Conservation (phyloP, 2,329 filamentous ascomycete genomes). For the Scortechinia acanthostroma region DNA sequence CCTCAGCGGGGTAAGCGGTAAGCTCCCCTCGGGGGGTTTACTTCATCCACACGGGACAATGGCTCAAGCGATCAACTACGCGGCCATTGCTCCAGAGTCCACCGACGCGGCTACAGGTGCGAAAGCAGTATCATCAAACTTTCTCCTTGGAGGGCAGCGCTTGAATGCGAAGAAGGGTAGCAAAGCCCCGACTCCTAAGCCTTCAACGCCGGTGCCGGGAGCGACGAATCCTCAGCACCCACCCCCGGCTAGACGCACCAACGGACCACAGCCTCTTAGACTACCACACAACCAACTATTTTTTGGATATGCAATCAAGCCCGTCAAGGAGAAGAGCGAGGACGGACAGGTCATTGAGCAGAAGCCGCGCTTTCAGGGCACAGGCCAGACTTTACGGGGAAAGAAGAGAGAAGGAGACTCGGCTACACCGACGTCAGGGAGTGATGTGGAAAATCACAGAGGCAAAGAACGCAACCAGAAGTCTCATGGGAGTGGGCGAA, state of each 20-base stretch:
- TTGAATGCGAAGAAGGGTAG: conserved; percentile 68
- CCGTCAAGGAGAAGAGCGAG: conserved; percentile 72
- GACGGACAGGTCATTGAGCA: conserved; percentile 60
- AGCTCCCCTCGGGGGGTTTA: conserved; percentile 63
- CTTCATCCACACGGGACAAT: conserved; percentile 84
- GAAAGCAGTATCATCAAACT: conserved; percentile 75
- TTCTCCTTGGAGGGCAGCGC: conserved; percentile 74
- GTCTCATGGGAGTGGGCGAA: background rate
- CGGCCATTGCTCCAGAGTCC: conserved; percentile 75
- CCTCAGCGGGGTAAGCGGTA: conserved; percentile 70
- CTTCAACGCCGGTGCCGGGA: conserved; percentile 26
- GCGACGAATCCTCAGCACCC: conserved; percentile 14
- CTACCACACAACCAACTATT: conserved; percentile 86
- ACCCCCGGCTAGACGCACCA: conserved; percentile 40
- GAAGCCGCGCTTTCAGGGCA: conserved; percentile 45
- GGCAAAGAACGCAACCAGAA: background rate
- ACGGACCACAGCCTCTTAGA: conserved; percentile 80
- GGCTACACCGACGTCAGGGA: background rate
- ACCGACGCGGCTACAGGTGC: conserved; percentile 65
- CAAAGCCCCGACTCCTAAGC: conserved; percentile 54
- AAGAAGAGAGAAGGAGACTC: background rate
- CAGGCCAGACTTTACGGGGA: background rate
- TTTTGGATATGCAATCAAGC: conserved; percentile 90
- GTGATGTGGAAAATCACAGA: background rate
- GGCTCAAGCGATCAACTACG: conserved; percentile 97